phyloP scores from a whole-genome alignment of 192 early-diverging fungal genomes.

The Coemansia sp. region DNA sequence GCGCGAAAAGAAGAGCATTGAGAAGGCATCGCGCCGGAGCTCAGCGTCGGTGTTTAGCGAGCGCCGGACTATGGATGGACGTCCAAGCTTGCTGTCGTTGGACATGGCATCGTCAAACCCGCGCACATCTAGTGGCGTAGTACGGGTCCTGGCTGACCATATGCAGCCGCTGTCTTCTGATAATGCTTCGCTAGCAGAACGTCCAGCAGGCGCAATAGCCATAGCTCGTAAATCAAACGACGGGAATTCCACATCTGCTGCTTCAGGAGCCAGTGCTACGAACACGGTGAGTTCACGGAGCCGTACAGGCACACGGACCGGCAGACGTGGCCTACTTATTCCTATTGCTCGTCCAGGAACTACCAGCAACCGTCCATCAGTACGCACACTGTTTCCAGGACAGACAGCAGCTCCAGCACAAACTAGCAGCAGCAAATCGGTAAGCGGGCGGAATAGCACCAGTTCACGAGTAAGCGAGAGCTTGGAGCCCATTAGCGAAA shows the following conservation, averaged over 20 bases:
- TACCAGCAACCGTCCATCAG: conserved; percentile 29
- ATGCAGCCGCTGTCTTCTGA: background rate
- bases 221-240: conserved; percentile 27
- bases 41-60: conserved; percentile 38
- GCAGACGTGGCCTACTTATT: conserved; percentile 43
- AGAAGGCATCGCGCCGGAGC: conserved; percentile 39
- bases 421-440: background rate
- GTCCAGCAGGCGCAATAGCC: conserved; percentile 4
- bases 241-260: conserved; percentile 6
- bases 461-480: conserved; percentile 45
- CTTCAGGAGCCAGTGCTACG: background rate
- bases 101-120: conserved; percentile 19
- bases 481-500: conserved; percentile 49
- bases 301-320: conserved; percentile 19
- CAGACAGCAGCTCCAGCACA: conserved; percentile 1
- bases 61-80: conserved; percentile 48
- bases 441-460: conserved; percentile 20
- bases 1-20: conserved; percentile 39
- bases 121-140: conserved; percentile 24
- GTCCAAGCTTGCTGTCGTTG: conserved; percentile 44
- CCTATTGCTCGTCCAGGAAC: conserved; percentile 39
- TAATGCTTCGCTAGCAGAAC: background rate
- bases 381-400: conserved; percentile 34
- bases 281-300: conserved; percentile 1
- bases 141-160: conserved; percentile 24